A percentile compares a stretch with the other conserved stretches of the same genome.
Conservation (phyloP, 208 protist genomes). For the Wallacemonas collosoma region DNA sequence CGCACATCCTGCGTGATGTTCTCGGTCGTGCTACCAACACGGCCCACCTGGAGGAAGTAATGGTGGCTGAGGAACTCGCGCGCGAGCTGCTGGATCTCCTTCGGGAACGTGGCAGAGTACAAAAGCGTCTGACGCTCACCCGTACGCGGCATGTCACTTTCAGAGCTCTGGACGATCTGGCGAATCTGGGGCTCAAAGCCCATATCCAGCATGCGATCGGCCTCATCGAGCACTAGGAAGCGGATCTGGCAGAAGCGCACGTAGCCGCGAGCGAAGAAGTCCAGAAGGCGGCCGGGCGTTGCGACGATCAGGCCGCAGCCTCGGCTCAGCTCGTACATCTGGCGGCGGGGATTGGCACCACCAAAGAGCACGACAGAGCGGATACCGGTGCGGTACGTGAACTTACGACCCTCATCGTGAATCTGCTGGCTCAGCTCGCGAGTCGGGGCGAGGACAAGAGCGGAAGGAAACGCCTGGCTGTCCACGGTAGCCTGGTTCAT, state of each 20-base stretch:
- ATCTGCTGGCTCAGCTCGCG: slow-evolving; percentile 98
- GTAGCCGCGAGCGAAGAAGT: slow-evolving; percentile 85
- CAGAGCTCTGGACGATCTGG: slow-evolving; percentile 95
- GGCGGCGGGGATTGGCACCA: slow-evolving; percentile 94
- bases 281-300: slow-evolving; percentile 90
- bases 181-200: slow-evolving; percentile 99
- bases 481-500: slow-evolving; percentile 39
- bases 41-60: slow-evolving; percentile 98
- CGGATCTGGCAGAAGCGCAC: slow-evolving; percentile 89
- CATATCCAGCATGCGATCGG: slow-evolving; percentile 99
- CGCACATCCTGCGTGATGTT: slow-evolving; percentile 97
- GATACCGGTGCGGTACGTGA: slow-evolving; percentile 94
- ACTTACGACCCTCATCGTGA: slow-evolving; percentile 97
- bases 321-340: slow-evolving; percentile 96
- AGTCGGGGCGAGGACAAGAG: slow-evolving; percentile 97
- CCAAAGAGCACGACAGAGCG: slow-evolving; percentile 98
- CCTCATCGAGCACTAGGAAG: slow-evolving; percentile 98
- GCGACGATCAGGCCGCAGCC: slow-evolving; percentile 96
- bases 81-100: slow-evolving; percentile 98
- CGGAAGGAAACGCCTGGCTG: slow-evolving; percentile 79
- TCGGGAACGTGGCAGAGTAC: slow-evolving; percentile 99
- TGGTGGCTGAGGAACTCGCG: slow-evolving; percentile 97
- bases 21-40: slow-evolving; percentile 97
- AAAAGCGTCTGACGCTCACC: slow-evolving; percentile 98
- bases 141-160: slow-evolving; percentile 95